phyloP scores from a whole-genome alignment of 768 basidiomycete genomes.

The Hydnum rufescens region DNA sequence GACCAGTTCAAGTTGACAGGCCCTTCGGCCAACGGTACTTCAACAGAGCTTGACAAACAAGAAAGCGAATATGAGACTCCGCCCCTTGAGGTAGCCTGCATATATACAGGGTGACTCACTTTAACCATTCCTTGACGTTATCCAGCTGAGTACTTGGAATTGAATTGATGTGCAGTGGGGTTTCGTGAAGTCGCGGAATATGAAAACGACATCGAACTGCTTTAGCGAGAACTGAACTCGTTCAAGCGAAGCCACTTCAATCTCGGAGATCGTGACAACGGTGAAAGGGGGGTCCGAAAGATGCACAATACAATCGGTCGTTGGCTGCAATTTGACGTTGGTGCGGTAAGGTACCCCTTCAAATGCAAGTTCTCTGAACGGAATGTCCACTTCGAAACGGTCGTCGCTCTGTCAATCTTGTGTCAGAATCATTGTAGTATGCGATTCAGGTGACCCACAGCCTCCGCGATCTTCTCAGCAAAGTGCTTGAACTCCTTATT shows the following conservation, averaged over 20 bases:
- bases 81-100: conserved; percentile 5
- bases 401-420: conserved; percentile 40
- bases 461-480: conserved; percentile 79
- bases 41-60: conserved; percentile 52
- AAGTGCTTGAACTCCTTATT: conserved; percentile 93
- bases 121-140: conserved; percentile 97
- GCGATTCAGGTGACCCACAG: conserved; percentile 31
- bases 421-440: background rate
- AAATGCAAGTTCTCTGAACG: conserved; percentile 93
- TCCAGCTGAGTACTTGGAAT: conserved; percentile 81
- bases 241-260: conserved; percentile 92
- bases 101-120: conserved; percentile 36
- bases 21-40: conserved; percentile 87
- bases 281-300: conserved; percentile 91
- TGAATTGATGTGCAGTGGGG: conserved; percentile 90
- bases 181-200: conserved; percentile 88
- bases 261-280: conserved; percentile 82
- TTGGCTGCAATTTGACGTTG: conserved; percentile 85
- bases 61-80: conserved; percentile 1
- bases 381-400: conserved; percentile 81
- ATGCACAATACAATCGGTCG: conserved; percentile 90
- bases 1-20: conserved; percentile 97
- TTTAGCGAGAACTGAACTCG: conserved; percentile 91
- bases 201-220: conserved; percentile 93
- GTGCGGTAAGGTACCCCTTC: conserved; percentile 93